Base-by-base conservation (phyloP, 371 early-diverging fungal species). In the Thermomucor indicae-seudaticae region DNA sequence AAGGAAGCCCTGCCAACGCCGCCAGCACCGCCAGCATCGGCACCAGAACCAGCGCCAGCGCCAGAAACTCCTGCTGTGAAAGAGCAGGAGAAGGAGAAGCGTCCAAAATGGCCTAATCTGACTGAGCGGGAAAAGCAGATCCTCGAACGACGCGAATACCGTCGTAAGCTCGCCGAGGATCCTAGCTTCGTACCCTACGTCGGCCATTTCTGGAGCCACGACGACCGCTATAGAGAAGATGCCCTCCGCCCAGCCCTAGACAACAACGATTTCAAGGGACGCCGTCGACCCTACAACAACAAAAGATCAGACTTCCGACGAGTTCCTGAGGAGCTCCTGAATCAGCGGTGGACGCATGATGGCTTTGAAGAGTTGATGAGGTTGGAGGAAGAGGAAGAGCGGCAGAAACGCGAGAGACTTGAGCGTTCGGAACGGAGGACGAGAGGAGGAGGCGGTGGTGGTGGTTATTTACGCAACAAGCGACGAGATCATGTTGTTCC, bases 161-260 rank as follows among this genome's bases (percentile, higher is more conserved):
- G 79, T 38, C 64, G 69, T 35, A 77, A 73, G 27, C 49, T 79
- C 31, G 78, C 68, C n/a, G 75, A 78, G 25, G 80, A 80, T 51
- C 80, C 82, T 3, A 75, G 76, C 14, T 81, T 81, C 59, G 78
- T 75, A 7, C 80, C 82, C 3, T 75, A 79, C 32, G 71, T 74
- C 24, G 79, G 80, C 3, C 62, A 68, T 40, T 80, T 82, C 50
- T 80, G 83, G 79, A 71, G 75, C 14, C 80, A 82, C 50, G 79
- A 80, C 53, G 78, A 80, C 55, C 69, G 80, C 11, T 80, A 70
- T 53, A 57, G 79, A 39, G 67, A 66, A 4, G 78, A 75, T 52
- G 62, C 72, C 30, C 31, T 78, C 24, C 23, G 29, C 10, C 23
- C 40, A 40, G 37, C 28, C 1, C 35, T 8, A 43, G 50, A 68